Conservation (phyloP, 441 rosid species). For the Sinapis alba region DNA sequence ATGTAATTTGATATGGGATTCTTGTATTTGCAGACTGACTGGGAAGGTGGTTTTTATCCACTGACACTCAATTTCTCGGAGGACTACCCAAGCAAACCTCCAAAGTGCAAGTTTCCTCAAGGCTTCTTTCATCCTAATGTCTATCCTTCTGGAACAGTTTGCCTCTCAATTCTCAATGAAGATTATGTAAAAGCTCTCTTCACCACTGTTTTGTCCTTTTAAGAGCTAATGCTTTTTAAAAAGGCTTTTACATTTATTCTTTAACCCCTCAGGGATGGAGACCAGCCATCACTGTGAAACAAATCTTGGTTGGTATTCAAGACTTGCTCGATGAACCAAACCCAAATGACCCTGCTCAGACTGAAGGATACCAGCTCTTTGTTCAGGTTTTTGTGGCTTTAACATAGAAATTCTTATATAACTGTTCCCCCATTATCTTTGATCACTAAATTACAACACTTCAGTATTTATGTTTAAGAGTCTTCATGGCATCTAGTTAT, state of each 20-base stretch:
- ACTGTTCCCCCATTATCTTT: background rate
- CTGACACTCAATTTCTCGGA: slow-evolving; percentile 18
- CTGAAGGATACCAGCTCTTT: slow-evolving; percentile 29
- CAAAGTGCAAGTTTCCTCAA: slow-evolving; percentile 25
- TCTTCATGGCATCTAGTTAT: background rate
- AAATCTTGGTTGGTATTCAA: slow-evolving; percentile 28
- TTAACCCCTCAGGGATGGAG: slow-evolving; percentile 19
- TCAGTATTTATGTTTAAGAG: background rate
- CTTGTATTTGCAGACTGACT: slow-evolving; percentile 14
- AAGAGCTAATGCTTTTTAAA: background rate
- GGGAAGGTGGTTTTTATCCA: slow-evolving; percentile 26
- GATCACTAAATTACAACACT: background rate
- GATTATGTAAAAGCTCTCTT: slow-evolving; percentile 18
- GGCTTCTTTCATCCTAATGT: slow-evolving; percentile 30
- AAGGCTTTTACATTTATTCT: background rate
- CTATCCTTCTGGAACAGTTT: slow-evolving; percentile 25
- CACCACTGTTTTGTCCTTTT: background rate
- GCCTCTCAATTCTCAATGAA: slow-evolving; percentile 22
- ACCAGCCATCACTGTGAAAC: slow-evolving; percentile 26
- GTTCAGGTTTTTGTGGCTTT: slow-evolving; percentile 9
- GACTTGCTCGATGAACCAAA: slow-evolving; percentile 28
- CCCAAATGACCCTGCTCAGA: slow-evolving; percentile 25
- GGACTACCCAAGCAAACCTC: slow-evolving; percentile 28
- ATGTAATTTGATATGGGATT: background rate
- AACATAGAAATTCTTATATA: background rate